Percentiles rank a stretch among this genome's conserved stretches.
These are phyloP conservation scores for Saccharata proteae DNA, from an alignment of 2,329 filamentous ascomycete species.

Conservation along the genomic window DNA sequence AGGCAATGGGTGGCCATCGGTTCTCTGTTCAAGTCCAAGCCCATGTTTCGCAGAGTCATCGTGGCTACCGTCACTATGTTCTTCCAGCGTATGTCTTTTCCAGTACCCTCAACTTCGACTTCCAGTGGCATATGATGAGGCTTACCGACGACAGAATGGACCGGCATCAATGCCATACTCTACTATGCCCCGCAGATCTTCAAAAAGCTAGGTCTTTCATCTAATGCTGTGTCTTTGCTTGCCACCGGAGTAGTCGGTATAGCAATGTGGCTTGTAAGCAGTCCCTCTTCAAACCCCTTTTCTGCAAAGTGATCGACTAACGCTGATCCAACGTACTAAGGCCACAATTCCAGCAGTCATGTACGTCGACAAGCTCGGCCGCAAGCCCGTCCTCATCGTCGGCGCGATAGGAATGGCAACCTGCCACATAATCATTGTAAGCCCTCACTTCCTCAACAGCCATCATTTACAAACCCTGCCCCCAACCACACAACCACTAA, in stretches of 20 bases:
- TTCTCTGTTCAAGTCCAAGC: conserved; percentile 50
- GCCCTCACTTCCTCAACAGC: conserved; percentile 1
- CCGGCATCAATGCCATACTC: conserved; percentile 30
- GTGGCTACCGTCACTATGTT: conserved; percentile 44
- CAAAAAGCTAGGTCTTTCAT: conserved; percentile 30
- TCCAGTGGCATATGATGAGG: conserved; percentile 25
- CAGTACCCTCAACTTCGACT: conserved; percentile 31
- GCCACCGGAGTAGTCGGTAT: conserved; percentile 63
- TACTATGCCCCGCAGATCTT: conserved; percentile 42
- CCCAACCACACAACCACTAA: neutral
- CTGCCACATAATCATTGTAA: conserved; percentile 57
- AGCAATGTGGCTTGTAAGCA: conserved; percentile 47
- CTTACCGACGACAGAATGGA: conserved; percentile 12
- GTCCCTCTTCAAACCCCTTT: neutral
- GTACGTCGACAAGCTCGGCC: conserved; percentile 52
- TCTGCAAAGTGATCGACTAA: neutral
- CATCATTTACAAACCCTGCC: neutral
- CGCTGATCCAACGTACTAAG: conserved; percentile 3
- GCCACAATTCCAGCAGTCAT: conserved; percentile 54
- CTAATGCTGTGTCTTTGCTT: conserved; percentile 43
- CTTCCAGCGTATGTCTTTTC: too few relatives aligned
- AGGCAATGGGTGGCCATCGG: conserved; percentile 57
- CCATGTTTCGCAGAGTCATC: conserved; percentile 55
- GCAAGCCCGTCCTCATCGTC: conserved; percentile 49
- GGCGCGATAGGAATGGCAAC: conserved; percentile 59